Evolutionary conservation across 371 early-diverging fungal genomes (phyloP).

Genomic region (Mucor mucedo): DNA sequence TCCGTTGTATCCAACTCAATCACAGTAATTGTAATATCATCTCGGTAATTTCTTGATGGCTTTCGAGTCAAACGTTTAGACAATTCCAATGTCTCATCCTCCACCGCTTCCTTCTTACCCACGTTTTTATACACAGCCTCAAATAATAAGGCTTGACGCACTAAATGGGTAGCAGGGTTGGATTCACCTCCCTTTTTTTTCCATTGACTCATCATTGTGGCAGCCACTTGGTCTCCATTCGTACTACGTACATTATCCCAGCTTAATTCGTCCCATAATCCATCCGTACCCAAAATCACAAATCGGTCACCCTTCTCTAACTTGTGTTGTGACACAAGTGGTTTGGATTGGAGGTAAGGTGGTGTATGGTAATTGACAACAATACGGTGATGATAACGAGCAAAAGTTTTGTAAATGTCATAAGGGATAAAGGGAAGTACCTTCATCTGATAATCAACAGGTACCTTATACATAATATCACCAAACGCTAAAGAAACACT

Average conservation of each 20-base stretch:
- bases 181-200: conserved; percentile 44
- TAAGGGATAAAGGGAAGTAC: conserved; percentile 55
- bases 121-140: conserved; percentile 51
- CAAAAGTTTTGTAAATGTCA: conserved; percentile 63
- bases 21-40: conserved; percentile 94
- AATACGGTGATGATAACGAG: conserved; percentile 66
- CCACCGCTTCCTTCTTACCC: conserved; percentile 29
- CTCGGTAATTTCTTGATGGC: conserved; percentile 79
- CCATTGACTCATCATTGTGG: conserved; percentile 42
- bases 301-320: conserved; percentile 74
- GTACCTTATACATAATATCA: conserved; percentile 83
- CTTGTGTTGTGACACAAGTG: conserved; percentile 77
- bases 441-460: conserved; percentile 64
- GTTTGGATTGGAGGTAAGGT: conserved; percentile 93
- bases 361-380: conserved; percentile 80
- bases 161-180: conserved; percentile 88
- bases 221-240: conserved; percentile 47
- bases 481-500: conserved; percentile 74
- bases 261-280: conserved; percentile 88
- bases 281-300: conserved; percentile 92
- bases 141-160: conserved; percentile 74
- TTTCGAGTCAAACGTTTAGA: conserved; percentile 50
- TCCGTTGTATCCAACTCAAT: conserved; percentile 64
- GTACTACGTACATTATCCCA: conserved; percentile 68
- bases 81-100: conserved; percentile 40